Conservation (phyloP, 2,329 filamentous ascomycete species). For the Botrytis cinerea region DNA sequence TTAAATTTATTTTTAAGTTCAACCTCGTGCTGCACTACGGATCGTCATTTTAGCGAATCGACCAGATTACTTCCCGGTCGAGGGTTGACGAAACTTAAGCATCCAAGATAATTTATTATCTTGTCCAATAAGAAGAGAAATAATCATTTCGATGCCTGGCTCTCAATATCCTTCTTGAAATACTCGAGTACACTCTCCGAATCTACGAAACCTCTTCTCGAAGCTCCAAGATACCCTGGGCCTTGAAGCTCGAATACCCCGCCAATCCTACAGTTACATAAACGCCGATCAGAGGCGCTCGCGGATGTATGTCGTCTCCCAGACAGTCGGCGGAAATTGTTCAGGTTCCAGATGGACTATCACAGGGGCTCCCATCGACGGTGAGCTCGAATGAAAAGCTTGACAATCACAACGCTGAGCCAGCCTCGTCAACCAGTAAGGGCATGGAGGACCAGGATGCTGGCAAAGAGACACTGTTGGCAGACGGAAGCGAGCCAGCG, state of each 20-base stretch:
- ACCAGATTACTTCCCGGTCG: constrained; percentile 17
- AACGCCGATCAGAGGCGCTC: constrained; percentile 38
- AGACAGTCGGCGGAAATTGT: constrained; percentile 36
- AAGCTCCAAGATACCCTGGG: constrained; percentile 19
- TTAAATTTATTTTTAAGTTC: constrained; percentile 11
- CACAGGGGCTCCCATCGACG: constrained; percentile 18
- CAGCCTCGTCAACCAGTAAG: constrained; percentile 20
- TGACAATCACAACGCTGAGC: constrained; percentile 14
- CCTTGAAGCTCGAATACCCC: constrained; percentile 35
- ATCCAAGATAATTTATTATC: neutral
- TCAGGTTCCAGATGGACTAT: constrained; percentile 34
- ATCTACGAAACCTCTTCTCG: neutral
- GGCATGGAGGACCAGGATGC: constrained; percentile 20
- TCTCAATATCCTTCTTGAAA: neutral
- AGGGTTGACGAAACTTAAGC: constrained; percentile 10
- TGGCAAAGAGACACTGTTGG: constrained; percentile 13
- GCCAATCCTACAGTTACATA: constrained; percentile 32
- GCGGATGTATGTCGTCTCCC: constrained; percentile 42
- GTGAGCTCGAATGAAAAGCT: constrained; percentile 18
- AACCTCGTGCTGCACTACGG: constrained; percentile 7
- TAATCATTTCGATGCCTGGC: constrained; percentile 1
- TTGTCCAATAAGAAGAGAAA: neutral
- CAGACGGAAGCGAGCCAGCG: constrained; percentile 13
- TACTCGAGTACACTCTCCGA: constrained; percentile 1
- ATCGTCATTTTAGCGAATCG: constrained; percentile 24